Conservation (phyloP, 345 rosid genomes). For the Gossypium bickii region DNA sequence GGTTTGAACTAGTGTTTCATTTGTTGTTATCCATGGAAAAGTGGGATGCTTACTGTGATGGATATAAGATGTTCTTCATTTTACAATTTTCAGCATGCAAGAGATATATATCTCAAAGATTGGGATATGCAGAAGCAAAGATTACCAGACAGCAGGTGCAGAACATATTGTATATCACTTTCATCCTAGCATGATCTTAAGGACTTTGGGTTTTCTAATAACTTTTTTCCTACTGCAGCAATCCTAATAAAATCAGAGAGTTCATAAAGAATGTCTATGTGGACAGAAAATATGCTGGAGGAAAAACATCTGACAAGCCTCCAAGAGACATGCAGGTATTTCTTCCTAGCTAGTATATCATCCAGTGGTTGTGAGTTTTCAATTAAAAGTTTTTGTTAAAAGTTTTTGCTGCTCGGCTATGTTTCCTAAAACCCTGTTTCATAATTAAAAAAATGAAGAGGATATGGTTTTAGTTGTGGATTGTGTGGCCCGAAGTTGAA, state of each 20-base stretch:
- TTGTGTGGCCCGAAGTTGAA: background rate
- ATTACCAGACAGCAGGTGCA: constrained; percentile 78
- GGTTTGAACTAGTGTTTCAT: constrained; percentile 35
- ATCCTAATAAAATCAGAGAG: constrained; percentile 65
- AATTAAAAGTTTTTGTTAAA: background rate
- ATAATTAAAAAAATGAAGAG: constrained; percentile 4
- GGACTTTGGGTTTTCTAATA: constrained; percentile 5
- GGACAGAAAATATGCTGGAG: constrained; percentile 76
- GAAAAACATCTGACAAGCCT: constrained; percentile 59
- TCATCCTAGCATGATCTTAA: constrained; percentile 2
- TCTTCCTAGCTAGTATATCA: constrained; percentile 6
- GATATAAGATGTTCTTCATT: constrained; percentile 22
- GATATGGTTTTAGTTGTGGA: background rate
- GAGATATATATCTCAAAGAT: constrained; percentile 72
- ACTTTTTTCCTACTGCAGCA: constrained; percentile 46
- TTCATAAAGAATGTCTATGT: constrained; percentile 83
- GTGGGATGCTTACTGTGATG: constrained; percentile 7
- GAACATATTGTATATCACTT: constrained; percentile 13
- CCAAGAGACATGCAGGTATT: constrained; percentile 68
- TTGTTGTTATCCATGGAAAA: constrained; percentile 12
- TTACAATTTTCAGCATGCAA: constrained; percentile 65
- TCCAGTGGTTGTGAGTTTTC: background rate
- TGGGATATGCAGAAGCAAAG: constrained; percentile 92
- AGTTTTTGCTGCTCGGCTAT: background rate
- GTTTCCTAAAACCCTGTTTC: background rate